Base-by-base conservation (phyloP, 1,139 yeast genomes). In the Sugiyamaella sp. region DNA sequence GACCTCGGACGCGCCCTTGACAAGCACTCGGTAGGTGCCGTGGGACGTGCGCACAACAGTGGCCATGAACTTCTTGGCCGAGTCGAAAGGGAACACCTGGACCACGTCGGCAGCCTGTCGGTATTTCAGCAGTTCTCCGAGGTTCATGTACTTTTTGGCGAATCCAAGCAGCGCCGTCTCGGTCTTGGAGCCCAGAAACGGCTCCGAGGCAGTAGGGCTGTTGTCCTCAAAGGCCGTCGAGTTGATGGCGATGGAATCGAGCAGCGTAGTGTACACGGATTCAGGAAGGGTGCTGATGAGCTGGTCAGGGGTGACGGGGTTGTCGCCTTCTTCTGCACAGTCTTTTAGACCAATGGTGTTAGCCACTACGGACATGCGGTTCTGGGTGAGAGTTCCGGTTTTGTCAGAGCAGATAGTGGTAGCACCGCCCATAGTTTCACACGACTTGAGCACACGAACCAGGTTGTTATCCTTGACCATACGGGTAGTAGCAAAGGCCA, bases 401-500 rank as follows among this genome's bases (percentile, higher is more conserved):
- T 93, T 93, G 73, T 93, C 99, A 0, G 98, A 89, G 71, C 99
- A 95, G 51, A 93, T 79, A 2, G 97, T 93, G 12, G 99, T 93
- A 2, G 98, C 99, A 45, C 96, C 91, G 47, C 99, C 99, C 99
- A 93, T 93, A 14, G 97, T 93, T 72, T 93, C 99, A 79, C 99
- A 93, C 46, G 96, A 86, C 65, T 85, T 85, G 63, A 93, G 78
- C 4, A 89, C 96, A 64, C 99, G 82, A n/a, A 93, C 99, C 66
- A 93, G 76, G 69, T 93, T 93, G 64, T 96, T 96, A 70, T 93
- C 97, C 69, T 88, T 89, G 22, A 96, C 91, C 99, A 93, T 93
- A 72, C 98, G 81, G 9, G 97, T 91, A 2, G 99, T 93, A 1
- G 99, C 99, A 75, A 93, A 93, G 0, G 99, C 99, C 63, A 93